Base-by-base conservation (phyloP, 2,329 filamentous ascomycete genomes). In the Penicillium sp. region DNA sequence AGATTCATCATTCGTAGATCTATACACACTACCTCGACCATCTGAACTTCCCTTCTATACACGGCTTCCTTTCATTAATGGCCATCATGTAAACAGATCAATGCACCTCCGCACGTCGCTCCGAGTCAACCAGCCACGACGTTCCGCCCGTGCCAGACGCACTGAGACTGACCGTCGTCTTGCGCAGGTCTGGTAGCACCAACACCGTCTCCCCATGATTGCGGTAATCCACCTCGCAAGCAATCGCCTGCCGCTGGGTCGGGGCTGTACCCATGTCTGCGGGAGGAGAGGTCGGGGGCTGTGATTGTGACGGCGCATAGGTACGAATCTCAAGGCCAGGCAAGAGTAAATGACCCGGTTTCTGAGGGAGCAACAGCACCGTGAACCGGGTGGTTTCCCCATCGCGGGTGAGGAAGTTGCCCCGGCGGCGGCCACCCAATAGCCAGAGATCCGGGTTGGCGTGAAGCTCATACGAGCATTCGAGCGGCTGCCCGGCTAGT, bases 381-480 rank as follows among this genome's bases (percentile, higher is more conserved):
- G 85, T 82, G 56, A 96, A 85, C 4, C 69, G 73, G 21, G 63
- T 68, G 3, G 66, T 65, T 51, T 83, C 77, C 37, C 74, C 75
- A 56, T 83, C 75, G 43, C 64, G 56, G 7, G 70, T 69, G 5
- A 64, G 81, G 64, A 96, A 95, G 65, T 90, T 89, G 0, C 88
- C 89, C 58, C 90, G 88, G 42, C 89, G 82, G 36, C 88, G 84
- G 0, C 92, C 93, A 18, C 91, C 92, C 3, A 97, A 77, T 1
- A 97, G 82, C 93, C 93, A 97, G 0, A 84, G 80, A 32, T 93
- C 91, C 2, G 82, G 75, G 13, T 86, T 84, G 1, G 87, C 87
- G 12, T 85, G 84, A 18, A 97, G 79, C 60, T 96, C 92, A 70
- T 94, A 95, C 59, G 87, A 85, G 65, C 96, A 96, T 56, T 91